Base-by-base conservation (phyloP, 176 grass and related monocot genomes). In the Musa beccarii region DNA sequence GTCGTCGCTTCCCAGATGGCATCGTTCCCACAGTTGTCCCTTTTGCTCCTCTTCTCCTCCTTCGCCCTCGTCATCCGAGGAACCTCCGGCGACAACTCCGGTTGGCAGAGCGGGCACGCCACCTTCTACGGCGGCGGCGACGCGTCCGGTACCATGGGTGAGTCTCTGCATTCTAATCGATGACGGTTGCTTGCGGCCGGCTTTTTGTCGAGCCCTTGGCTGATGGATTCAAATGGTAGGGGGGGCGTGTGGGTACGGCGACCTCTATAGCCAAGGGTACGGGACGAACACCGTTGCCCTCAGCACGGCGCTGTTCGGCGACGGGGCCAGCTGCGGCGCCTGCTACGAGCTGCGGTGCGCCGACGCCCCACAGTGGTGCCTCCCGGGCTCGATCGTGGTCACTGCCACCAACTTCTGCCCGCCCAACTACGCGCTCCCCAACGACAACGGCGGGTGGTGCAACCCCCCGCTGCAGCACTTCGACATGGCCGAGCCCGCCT, bases 341-440 rank as follows among this genome's bases (percentile, higher is more conserved):
- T 96, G 92, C 83, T 90, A 85, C 72, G 78, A 85, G 76, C 84
- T 96, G 83, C 63, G 1, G 54, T 96, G 93, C 63, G 34, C 19
- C 57, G 15, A 79, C 52, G 43, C 81, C 72, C 43, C 68, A 2
- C 59, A 17, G 49, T 92, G 83, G 81, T 96, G 93, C 85, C 53
- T 85, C 15, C 52, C 56, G 1, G 92, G 93, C 69, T 79, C 82
- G 10, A 83, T 96, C 21, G 85, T 79, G 9, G 79, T 96, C 12
- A 87, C 92, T 3, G 88, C 87, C 62, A 96, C 92, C 82, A 96
- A 96, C 74, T 77, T 85, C 19, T 96, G 92, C 75, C 92, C 92
- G 50, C 86, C 92, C 9, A 96, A 96, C 89, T 77, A 79, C 66
- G 86, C 84, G 16, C 82, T 89, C 20, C 23, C 88, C 11, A 69